Percentiles rank a stretch among this genome's conserved stretches.
These are phyloP conservation scores for Xylaria digitata DNA, from an alignment of 2,329 filamentous ascomycete species.

Conservation along the genomic window DNA sequence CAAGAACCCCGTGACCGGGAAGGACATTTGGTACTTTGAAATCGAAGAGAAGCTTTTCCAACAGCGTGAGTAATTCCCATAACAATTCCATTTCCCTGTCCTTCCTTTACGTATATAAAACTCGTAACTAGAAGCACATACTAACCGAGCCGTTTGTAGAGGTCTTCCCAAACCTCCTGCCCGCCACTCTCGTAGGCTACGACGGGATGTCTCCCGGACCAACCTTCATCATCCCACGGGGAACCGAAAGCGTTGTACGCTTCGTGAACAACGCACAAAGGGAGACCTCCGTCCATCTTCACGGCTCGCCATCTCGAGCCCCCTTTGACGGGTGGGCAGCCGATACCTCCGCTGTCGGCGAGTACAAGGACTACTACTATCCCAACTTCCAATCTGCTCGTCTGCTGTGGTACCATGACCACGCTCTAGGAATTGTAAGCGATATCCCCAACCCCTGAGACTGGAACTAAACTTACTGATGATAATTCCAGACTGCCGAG, in stretches of 20 bases:
- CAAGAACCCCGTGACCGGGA: constrained; percentile 51
- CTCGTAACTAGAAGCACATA: constrained; percentile 44
- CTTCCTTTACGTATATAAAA: not conserved
- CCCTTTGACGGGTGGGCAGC: constrained; percentile 66
- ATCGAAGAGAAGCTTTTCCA: constrained; percentile 49
- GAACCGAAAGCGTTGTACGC: constrained; percentile 64
- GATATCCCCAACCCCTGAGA: not conserved
- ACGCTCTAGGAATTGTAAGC: constrained; percentile 52
- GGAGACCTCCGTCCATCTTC: constrained; percentile 63
- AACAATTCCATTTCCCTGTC: not conserved
- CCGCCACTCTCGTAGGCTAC: constrained; percentile 57
- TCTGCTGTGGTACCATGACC: constrained; percentile 69
- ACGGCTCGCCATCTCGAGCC: constrained; percentile 63
- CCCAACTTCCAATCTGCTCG: constrained; percentile 65
- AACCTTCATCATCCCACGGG: constrained; percentile 61
- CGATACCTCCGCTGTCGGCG: constrained; percentile 61
- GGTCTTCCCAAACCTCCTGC: constrained; percentile 52
- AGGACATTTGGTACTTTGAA: constrained; percentile 56
- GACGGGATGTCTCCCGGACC: constrained; percentile 67
- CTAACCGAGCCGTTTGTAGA: constrained; percentile 54
- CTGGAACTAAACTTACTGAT: constrained; percentile 18
- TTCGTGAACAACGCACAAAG: constrained; percentile 62
- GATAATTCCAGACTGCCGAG: constrained; percentile 58
- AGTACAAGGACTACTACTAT: constrained; percentile 70
- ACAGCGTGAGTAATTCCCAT: constrained; percentile 18